These are phyloP conservation scores for Quercus agrifolia DNA, from an alignment of 306 rosid genomes.

Conservation along the genomic window DNA sequence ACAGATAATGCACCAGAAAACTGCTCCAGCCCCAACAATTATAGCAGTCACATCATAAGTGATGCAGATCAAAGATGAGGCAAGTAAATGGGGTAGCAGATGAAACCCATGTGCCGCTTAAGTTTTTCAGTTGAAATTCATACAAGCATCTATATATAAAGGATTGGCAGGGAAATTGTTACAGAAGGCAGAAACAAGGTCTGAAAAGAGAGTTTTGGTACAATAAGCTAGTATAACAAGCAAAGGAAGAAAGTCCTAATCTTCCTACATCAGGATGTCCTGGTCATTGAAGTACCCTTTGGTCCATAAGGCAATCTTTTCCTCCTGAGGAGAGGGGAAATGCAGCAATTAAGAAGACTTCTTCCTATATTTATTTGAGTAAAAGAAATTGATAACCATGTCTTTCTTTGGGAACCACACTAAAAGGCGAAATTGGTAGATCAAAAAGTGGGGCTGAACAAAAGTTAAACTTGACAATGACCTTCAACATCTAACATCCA, in stretches of 20 bases:
- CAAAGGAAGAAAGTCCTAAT: not conserved
- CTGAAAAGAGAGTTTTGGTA: not conserved
- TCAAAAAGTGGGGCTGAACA: not conserved
- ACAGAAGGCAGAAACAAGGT: not conserved
- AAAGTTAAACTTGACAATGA: not conserved
- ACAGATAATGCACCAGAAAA: not conserved
- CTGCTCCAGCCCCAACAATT: not conserved
- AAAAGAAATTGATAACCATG: not conserved
- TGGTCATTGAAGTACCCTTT: not conserved
- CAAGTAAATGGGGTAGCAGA: not conserved
- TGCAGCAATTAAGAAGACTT: not conserved
- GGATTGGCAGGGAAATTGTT: not conserved
- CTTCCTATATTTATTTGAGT: slow-evolving; percentile 1
- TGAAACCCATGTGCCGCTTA: not conserved
- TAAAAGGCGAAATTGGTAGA: not conserved
- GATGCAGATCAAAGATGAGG: not conserved
- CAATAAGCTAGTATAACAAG: not conserved
- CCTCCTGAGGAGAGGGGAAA: not conserved
- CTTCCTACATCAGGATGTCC: not conserved
- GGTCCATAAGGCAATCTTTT: slow-evolving; percentile 6
- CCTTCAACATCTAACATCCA: not conserved
- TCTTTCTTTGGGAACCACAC: not conserved
- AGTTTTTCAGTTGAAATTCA: not conserved
- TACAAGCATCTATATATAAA: not conserved
- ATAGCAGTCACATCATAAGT: not conserved